Evolutionary conservation across 2,329 filamentous ascomycete genomes (phyloP).

Genomic region (Aspergillus alliaceus): DNA sequence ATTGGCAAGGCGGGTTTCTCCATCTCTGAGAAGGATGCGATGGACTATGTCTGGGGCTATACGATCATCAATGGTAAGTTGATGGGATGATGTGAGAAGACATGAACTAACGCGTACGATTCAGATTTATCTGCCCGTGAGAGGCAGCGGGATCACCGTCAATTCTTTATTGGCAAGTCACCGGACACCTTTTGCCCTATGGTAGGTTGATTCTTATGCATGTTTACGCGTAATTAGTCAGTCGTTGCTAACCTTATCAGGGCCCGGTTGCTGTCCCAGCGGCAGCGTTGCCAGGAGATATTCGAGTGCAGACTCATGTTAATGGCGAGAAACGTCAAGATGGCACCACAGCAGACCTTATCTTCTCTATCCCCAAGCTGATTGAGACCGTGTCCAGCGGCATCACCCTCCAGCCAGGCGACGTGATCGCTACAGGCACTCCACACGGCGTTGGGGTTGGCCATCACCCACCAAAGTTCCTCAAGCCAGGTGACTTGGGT

Average conservation of each 20-base stretch:
- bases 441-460: constrained; percentile 52
- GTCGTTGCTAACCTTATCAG: constrained; percentile 3
- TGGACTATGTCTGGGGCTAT: constrained; percentile 57
- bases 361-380: constrained; percentile 51
- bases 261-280: constrained; percentile 55
- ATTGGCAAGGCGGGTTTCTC: constrained; percentile 52
- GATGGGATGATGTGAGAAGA: not conserved
- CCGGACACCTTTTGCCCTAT: constrained; percentile 58
- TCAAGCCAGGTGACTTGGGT: constrained; percentile 39
- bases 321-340: constrained; percentile 55
- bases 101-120: not conserved
- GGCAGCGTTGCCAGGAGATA: constrained; percentile 42
- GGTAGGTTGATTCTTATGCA: not conserved
- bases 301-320: constrained; percentile 47
- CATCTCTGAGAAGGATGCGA: constrained; percentile 47
- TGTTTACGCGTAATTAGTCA: no score
- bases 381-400: constrained; percentile 50
- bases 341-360: constrained; percentile 49
- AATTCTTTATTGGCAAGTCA: constrained; percentile 61
- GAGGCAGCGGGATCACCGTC: constrained; percentile 59
- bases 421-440: constrained; percentile 54
- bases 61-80: constrained; percentile 50
- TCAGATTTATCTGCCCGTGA: constrained; percentile 55
- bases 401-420: constrained; percentile 53
- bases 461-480: constrained; percentile 43